phyloP scores from a whole-genome alignment of 768 basidiomycete genomes.

The Leccinum truebloodii region DNA sequence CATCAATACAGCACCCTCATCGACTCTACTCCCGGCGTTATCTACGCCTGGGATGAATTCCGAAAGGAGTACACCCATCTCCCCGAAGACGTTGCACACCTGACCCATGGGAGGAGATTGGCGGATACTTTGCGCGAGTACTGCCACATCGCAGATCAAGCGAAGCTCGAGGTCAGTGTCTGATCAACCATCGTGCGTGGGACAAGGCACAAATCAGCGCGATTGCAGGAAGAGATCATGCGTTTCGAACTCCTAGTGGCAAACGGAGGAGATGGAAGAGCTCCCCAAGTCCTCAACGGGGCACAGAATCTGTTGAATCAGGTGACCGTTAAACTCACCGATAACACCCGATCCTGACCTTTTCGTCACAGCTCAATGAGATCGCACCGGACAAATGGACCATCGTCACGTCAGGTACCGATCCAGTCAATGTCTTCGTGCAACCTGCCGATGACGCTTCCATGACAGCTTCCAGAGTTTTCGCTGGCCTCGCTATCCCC shows the following conservation, averaged over 20 bases:
- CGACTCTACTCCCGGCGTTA: conserved; percentile 85
- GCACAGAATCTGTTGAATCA: conserved; percentile 54
- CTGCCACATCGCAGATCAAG: conserved; percentile 62
- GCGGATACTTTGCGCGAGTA: conserved; percentile 72
- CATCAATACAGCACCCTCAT: conserved; percentile 56
- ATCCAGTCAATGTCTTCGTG: not conserved
- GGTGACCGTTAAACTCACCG: conserved; percentile 35
- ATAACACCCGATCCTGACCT: not conserved
- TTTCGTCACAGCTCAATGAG: conserved; percentile 20
- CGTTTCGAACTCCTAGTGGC: conserved; percentile 81
- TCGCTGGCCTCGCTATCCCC: conserved; percentile 65
- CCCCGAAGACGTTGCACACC: conserved; percentile 55
- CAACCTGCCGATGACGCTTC: conserved; percentile 1
- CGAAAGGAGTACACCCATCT: conserved; percentile 53
- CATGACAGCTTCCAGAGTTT: conserved; percentile 66
- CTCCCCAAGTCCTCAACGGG: conserved; percentile 68
- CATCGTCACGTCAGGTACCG: conserved; percentile 74
- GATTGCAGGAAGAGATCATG: conserved; percentile 58
- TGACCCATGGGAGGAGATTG: conserved; percentile 75
- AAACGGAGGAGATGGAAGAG: conserved; percentile 39
- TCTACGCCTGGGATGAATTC: conserved; percentile 75
- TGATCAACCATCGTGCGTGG: not conserved
- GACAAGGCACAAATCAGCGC: conserved; percentile 1
- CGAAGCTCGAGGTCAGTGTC: conserved; percentile 52
- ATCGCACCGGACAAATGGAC: conserved; percentile 57